Base-by-base conservation (phyloP, 2,329 filamentous ascomycete species). In the Cercospora sp. region DNA sequence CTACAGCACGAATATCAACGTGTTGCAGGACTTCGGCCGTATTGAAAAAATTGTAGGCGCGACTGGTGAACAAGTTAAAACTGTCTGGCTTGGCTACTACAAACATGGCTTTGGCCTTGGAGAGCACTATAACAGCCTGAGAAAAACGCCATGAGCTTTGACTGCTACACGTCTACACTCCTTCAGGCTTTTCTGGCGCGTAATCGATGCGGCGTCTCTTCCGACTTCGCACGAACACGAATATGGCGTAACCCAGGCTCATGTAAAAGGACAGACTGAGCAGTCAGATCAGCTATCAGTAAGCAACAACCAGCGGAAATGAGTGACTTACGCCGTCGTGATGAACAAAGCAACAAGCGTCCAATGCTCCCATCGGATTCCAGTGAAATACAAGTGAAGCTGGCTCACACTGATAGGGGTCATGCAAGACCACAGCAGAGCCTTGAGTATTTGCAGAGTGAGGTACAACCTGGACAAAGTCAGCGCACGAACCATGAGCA, bases 41-140 rank as follows among this genome's bases (percentile, higher is more conserved):
- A 89, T 91, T 66, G 92, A 96, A 78, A 90, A 87, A 72, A 92
- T 98, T 70, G 62, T 83, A 81, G 23, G 78, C 79, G 83, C 81
- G 72, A 18, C 23, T 8, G 63, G 23, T 3, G 12, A 51, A 9
- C 59, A 53, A 9, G 63, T 53, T 5, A 86, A 86, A 73, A 87
- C 87, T 72, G 85, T 96, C 61, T 98, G 95, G 94, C 79, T 99
- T 79, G 94, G 93, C 39, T 99, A 98, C 80, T 98, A 98, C 80
- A 87, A 91, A 75, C 93, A 97, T 82, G 92, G 92, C 60, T 98
- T 96, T 79, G 94, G 94, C 1, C 83, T 99, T 60, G 95, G 95
- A 12, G 95, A 98, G 82, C 95, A 99, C 81, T 99, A 99, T 81
- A 99, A 99, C 78, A 96, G 94, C 63, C 80, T 99, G 77, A 76